These are phyloP conservation scores for Penicillium sp. DNA, from an alignment of 2,329 filamentous ascomycete genomes.

Conservation along the genomic window DNA sequence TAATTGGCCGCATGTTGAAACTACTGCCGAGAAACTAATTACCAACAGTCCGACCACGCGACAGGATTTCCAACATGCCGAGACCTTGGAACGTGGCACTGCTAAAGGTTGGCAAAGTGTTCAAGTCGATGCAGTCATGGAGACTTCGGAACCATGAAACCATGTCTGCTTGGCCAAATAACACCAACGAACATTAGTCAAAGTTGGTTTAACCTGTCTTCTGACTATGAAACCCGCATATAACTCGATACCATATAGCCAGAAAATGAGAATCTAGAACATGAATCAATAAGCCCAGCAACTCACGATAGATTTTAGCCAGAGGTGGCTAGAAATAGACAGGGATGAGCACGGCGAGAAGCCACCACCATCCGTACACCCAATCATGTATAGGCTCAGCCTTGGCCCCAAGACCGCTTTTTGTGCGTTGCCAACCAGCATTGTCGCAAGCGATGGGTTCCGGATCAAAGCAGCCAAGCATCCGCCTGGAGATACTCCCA, in stretches of 20 bases:
- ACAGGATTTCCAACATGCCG: conserved; percentile 19
- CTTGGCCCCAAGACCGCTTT: conserved; percentile 17
- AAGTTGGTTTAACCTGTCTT: neutral
- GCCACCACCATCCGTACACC: conserved; percentile 10
- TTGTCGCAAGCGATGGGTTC: conserved; percentile 13
- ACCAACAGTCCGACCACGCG: conserved; percentile 3
- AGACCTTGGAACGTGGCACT: conserved; percentile 25
- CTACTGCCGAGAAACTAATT: conserved; percentile 7
- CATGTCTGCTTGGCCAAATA: neutral
- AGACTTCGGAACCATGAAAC: conserved; percentile 20
- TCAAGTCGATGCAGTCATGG: conserved; percentile 24
- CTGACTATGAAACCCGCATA: neutral
- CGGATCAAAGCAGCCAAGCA: conserved; percentile 26
- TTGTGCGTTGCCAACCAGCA: conserved; percentile 11
- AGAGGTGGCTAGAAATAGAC: neutral
- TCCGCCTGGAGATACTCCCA: conserved; percentile 20
- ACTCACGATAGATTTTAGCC: neutral
- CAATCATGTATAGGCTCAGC: conserved; percentile 21
- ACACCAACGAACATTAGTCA: neutral
- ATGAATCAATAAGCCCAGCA: neutral
- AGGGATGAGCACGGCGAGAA: conserved; percentile 4
- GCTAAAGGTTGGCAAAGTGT: conserved; percentile 24
- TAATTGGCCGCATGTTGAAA: neutral
- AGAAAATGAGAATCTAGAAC: neutral
- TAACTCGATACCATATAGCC: neutral